phyloP scores from a whole-genome alignment of 495 filamentous ascomycete genomes.

The Endocarpon pusillum region DNA sequence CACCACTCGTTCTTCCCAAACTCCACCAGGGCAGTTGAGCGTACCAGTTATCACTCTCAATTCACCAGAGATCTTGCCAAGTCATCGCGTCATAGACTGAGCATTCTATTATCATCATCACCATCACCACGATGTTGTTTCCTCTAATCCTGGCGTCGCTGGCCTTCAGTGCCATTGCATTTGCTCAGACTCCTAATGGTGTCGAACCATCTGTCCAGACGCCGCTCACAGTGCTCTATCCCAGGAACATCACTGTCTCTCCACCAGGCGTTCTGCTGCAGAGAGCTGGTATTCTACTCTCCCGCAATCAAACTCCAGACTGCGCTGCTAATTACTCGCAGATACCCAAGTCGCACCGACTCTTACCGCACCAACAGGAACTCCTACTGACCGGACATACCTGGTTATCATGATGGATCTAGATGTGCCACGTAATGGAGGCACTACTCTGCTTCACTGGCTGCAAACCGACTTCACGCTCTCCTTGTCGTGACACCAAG shows the following conservation, averaged over 20 bases:
- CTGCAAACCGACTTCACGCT: not conserved
- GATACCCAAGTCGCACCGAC: not conserved
- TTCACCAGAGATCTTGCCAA: too few species aligned
- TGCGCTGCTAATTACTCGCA: not conserved
- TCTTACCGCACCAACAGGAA: not conserved
- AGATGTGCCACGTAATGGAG: not conserved
- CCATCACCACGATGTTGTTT: too few species aligned
- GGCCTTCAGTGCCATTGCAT: too few species aligned
- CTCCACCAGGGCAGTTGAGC: too few species aligned
- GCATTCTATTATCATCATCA: too few species aligned
- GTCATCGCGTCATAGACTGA: too few species aligned
- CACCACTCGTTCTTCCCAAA: too few species aligned
- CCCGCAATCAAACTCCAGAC: not conserved
- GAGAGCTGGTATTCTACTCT: not conserved
- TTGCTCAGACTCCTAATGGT: not conserved
- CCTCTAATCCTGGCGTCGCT: too few species aligned
- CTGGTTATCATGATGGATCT: conserved; percentile 1
- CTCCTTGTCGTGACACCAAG: not conserved
- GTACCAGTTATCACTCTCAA: too few species aligned
- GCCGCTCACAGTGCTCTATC: not conserved
- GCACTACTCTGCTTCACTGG: not conserved
- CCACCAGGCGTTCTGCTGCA: not conserved
- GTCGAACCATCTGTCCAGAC: not conserved
- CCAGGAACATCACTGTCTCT: not conserved
- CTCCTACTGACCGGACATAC: not conserved